Evolutionary conservation across 2,329 filamentous ascomycete genomes (phyloP).

Genomic region (Monosporascus sp.): DNA sequence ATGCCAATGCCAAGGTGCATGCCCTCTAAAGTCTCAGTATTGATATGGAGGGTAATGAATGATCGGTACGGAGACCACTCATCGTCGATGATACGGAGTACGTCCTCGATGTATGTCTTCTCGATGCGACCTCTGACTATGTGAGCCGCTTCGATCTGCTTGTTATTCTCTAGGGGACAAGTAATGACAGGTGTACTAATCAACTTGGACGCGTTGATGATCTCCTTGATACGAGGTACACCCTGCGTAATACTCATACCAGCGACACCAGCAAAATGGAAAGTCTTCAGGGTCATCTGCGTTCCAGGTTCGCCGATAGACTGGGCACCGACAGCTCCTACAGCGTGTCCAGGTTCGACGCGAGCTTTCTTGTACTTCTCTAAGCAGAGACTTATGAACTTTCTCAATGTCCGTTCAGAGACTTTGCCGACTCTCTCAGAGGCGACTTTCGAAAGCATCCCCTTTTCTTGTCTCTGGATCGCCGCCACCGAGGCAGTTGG

Average conservation of each 20-base stretch:
- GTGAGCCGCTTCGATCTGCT: conserved; percentile 72
- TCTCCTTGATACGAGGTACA: conserved; percentile 99
- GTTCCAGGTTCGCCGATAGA: conserved; percentile 98
- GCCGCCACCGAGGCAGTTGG: conserved; percentile 16
- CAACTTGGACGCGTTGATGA: conserved; percentile 93
- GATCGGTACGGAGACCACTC: conserved; percentile 75
- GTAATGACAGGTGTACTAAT: conserved; percentile 94
- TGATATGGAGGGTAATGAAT: conserved; percentile 76
- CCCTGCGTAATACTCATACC: conserved; percentile 99
- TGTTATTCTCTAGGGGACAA: conserved; percentile 74
- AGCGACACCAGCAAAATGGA: conserved; percentile 99
- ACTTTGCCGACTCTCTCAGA: conserved; percentile 76
- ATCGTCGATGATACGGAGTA: conserved; percentile 77
- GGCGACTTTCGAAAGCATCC: conserved; percentile 16
- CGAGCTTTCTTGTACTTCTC: conserved; percentile 87
- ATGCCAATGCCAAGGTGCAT: conserved; percentile 76
- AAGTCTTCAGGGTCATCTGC: conserved; percentile 98
- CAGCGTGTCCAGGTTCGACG: conserved; percentile 90
- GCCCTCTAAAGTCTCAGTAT: conserved; percentile 70
- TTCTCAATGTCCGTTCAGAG: conserved; percentile 64
- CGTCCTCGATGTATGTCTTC: conserved; percentile 84
- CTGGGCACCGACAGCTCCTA: conserved; percentile 92
- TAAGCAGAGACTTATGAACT: conserved; percentile 77
- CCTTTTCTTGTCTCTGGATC: conserved; percentile 26
- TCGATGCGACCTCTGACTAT: conserved; percentile 92